These are phyloP conservation scores for Metschnikowia gelsemii DNA, from an alignment of 805 yeast genomes.

Conservation along the genomic window DNA sequence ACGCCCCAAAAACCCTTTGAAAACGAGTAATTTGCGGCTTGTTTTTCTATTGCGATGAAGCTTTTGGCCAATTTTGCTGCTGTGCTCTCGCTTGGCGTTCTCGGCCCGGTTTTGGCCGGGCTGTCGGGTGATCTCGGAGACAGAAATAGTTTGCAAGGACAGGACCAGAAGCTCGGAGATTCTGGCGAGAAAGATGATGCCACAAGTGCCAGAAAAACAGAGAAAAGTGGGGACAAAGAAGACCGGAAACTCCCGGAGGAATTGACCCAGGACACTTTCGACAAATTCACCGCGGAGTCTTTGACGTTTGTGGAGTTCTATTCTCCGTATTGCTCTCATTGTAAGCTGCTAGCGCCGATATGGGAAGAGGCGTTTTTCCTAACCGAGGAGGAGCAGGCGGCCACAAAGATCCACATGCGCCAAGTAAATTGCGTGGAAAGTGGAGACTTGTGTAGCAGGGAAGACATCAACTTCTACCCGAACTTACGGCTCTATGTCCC, in stretches of 20 bases:
- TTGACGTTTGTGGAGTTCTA: conserved; percentile 81
- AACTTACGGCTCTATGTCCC: conserved; percentile 68
- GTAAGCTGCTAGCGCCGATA: conserved; percentile 72
- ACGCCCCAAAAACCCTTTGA: no score
- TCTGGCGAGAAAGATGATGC: not conserved
- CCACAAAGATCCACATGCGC: conserved; percentile 52
- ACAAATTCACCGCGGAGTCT: conserved; percentile 47
- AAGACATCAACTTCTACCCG: conserved; percentile 69
- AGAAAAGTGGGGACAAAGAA: no score
- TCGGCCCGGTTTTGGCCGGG: conserved; percentile 1
- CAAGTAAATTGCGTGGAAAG: conserved; percentile 84
- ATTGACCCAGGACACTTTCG: conserved; percentile 52
- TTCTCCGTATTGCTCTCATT: conserved; percentile 88
- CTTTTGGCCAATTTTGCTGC: conserved; percentile 3
- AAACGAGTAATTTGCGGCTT: not conserved
- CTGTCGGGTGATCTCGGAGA: no score
- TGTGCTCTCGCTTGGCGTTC: conserved; percentile 1
- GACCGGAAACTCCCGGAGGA: conserved; percentile 54
- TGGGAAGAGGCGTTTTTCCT: conserved; percentile 69
- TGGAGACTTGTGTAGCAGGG: conserved; percentile 80
- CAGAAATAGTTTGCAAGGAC: no score
- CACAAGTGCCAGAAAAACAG: not conserved
- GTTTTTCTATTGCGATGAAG: not conserved
- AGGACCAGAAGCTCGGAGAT: no score
- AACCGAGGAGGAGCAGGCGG: conserved; percentile 45